Percentiles rank a stretch among this genome's conserved stretches.
Evolutionary conservation across 345 rosid species (phyloP).

Genomic region (Boechera stricta): DNA sequence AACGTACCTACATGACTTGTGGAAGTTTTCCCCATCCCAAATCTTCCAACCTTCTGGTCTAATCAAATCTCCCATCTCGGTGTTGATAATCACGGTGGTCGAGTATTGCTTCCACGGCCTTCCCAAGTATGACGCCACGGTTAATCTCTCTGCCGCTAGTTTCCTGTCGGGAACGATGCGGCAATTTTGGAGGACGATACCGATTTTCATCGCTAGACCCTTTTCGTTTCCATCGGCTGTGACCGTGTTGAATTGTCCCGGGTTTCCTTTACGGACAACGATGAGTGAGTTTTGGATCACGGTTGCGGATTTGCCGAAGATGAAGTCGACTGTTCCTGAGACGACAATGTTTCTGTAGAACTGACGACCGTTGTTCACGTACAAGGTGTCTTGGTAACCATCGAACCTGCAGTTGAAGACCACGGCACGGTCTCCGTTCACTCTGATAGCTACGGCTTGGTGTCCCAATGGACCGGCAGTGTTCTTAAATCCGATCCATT

Average conservation of each 20-base stretch:
- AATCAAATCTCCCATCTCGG: slow-evolving; percentile 62
- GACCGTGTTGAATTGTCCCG: slow-evolving; percentile 59
- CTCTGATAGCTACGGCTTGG: slow-evolving; percentile 76
- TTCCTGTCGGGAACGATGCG: slow-evolving; percentile 68
- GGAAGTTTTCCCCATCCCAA: slow-evolving; percentile 51
- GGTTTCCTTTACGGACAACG: slow-evolving; percentile 56
- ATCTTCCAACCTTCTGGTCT: slow-evolving; percentile 66
- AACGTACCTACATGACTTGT: slow-evolving; percentile 47
- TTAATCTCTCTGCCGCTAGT: slow-evolving; percentile 48
- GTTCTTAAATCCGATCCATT: slow-evolving; percentile 68
- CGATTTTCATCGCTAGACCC: slow-evolving; percentile 45
- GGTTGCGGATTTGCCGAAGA: slow-evolving; percentile 66
- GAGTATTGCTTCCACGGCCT: slow-evolving; percentile 80
- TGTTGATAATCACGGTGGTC: slow-evolving; percentile 63
- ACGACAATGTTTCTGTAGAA: slow-evolving; percentile 73
- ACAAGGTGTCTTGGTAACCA: slow-evolving; percentile 77
- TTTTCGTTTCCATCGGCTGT: slow-evolving; percentile 64
- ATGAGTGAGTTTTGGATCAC: slow-evolving; percentile 74
- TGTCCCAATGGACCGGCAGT: slow-evolving; percentile 71
- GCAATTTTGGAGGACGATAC: slow-evolving; percentile 75
- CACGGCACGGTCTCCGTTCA: slow-evolving; percentile 57
- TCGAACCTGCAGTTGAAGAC: slow-evolving; percentile 68
- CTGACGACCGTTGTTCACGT: slow-evolving; percentile 60
- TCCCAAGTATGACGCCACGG: slow-evolving; percentile 62
- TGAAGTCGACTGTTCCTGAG: slow-evolving; percentile 80